Evolutionary conservation across 208 protist genomes (phyloP), one percentile per base, ranked within the genome.

Genomic region (Leishmania braziliensis): DNA sequence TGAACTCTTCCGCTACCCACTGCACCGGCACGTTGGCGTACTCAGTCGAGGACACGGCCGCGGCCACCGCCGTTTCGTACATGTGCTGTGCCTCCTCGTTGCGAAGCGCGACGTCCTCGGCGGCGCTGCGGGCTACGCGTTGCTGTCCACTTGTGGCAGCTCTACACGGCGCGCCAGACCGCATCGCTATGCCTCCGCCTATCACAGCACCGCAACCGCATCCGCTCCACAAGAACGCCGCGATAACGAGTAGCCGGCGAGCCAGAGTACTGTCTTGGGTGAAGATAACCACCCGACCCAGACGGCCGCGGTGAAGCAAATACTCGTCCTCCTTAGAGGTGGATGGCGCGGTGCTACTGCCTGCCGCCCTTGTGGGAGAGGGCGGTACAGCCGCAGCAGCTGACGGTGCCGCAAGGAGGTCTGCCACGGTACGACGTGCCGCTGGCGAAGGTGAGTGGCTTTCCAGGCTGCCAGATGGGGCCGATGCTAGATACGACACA

Each of bases 1-100:
- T 76, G 79, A 92, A 94, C 74, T 96, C 91, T 74, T 93, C 86
- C 3, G 66, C 72, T 33, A 96, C 79, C 93, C 93, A 96, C 77
- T 96, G 93, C 16, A 96, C 85, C 12, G 91, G 91, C 62, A 93
- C 78, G 78, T 90, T 86, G 8, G 85, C 81, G 80, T 88, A 86
- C 6, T 78, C 86, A 62, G 83, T 91, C 9, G 87, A 91, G 14
- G 58, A 9, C 16, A 91, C 90, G 23, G 81, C 77, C 18, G 85
- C 92, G 9, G 90, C 92, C 79, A 95, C 89, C 16, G 86, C 86
- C 10, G 74, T 86, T 36, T 82, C 84, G 62, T 86, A 91, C 77
- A 82, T 87, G 71, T 84, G 78, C 23, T 77, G 86, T 36, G 81
- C 86, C 4, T 66, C 82, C 46, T 53, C 78, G 66, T 54, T 60